phyloP scores from a whole-genome alignment of 75 land plant species.

The Pinus tabuliformis region DNA sequence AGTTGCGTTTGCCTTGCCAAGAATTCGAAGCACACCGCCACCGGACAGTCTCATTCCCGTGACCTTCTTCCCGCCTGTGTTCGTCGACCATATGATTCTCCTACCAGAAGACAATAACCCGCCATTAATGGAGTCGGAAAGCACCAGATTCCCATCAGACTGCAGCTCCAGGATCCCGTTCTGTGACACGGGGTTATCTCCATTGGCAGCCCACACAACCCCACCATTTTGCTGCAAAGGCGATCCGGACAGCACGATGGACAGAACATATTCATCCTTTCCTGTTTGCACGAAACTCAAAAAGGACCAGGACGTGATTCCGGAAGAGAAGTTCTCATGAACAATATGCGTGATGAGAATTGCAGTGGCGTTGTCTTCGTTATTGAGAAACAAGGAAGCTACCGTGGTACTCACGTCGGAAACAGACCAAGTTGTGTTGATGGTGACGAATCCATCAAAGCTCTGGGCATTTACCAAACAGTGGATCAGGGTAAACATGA shows the following conservation, averaged over 20 bases:
- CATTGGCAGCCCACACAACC: conserved; percentile 18
- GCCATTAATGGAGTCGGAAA: not conserved
- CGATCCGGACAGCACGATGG: not conserved
- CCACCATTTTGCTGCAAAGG: not conserved
- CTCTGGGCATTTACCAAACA: no score
- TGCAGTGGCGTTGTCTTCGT: not conserved
- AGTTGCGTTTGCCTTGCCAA: not conserved
- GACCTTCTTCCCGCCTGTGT: conserved; percentile 18
- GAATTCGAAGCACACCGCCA: not conserved
- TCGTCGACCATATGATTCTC: conserved; percentile 15
- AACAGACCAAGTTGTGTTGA: not conserved
- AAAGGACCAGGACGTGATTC: not conserved
- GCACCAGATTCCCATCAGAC: conserved; percentile 7
- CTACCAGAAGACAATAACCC: no score
- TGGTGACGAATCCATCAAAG: not conserved
- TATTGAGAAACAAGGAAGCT: not conserved
- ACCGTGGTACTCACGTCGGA: not conserved
- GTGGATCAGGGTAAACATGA: no score
- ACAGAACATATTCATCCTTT: not conserved
- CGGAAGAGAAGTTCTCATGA: not conserved
- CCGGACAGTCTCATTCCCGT: not conserved
- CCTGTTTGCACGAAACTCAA: not conserved
- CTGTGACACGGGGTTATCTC: not conserved
- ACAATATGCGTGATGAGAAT: not conserved
- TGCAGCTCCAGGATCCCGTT: not conserved